Conservation (phyloP, 805 yeast genomes). For the Nakazawaea holstii region DNA sequence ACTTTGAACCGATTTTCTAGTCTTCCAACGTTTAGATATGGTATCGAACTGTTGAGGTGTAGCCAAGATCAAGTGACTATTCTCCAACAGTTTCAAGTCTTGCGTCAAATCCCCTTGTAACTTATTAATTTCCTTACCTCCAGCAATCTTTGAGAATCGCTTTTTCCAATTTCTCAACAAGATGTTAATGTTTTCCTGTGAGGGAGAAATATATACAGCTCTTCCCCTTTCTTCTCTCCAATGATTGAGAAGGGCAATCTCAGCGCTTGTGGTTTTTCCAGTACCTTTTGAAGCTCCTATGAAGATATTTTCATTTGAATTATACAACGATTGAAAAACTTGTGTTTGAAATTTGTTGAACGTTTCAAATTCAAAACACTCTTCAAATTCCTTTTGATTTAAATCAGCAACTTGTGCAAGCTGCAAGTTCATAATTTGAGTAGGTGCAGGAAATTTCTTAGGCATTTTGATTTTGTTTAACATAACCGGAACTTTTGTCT, state of each 20-base stretch:
- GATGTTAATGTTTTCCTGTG: slow-evolving; percentile 47
- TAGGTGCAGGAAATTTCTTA: slow-evolving; percentile 56
- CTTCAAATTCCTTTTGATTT: slow-evolving; percentile 39
- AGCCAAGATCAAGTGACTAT: slow-evolving; percentile 62
- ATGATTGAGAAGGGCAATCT: slow-evolving; percentile 63
- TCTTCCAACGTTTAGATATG: slow-evolving; percentile 78
- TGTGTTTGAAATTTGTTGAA: slow-evolving; percentile 79
- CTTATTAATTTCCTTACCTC: slow-evolving; percentile 52
- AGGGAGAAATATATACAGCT: slow-evolving; percentile 66
- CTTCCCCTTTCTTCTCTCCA: slow-evolving; percentile 71
- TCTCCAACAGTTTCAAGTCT: slow-evolving; percentile 52
- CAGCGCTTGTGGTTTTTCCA: slow-evolving; percentile 70
- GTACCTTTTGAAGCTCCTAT: slow-evolving; percentile 72
- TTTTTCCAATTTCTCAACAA: slow-evolving; percentile 47
- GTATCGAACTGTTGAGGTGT: slow-evolving; percentile 78
- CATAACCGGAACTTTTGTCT: slow-evolving; percentile 53
- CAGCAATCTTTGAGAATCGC: slow-evolving; percentile 41
- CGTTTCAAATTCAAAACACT: slow-evolving; percentile 37
- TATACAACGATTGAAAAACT: slow-evolving; percentile 53
- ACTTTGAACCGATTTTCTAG: slow-evolving; percentile 60
- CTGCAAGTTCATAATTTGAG: slow-evolving; percentile 49
- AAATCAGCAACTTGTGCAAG: slow-evolving; percentile 45
- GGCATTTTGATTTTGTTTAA: slow-evolving; percentile 52
- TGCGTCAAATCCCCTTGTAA: slow-evolving; percentile 45
- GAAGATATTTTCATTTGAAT: slow-evolving; percentile 52